phyloP scores from a whole-genome alignment of 805 yeast species.

The Kodamaea hsintzibuensis region DNA sequence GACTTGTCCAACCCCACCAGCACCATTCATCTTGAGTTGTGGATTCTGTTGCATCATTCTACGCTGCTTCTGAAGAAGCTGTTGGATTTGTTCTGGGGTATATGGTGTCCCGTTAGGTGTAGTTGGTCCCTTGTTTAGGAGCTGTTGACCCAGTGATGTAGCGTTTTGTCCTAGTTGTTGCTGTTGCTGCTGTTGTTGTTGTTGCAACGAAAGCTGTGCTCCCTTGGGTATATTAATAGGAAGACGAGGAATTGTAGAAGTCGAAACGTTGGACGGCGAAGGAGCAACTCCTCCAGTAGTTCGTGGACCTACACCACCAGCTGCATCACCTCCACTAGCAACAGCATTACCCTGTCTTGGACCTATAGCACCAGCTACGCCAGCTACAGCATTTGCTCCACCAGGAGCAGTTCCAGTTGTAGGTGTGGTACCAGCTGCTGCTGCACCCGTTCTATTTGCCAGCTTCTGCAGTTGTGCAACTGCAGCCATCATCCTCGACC shows the following conservation, averaged over 20 bases:
- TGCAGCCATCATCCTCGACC: constrained; percentile 44
- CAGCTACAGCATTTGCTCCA: neutral
- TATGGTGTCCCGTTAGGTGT: constrained; percentile 59
- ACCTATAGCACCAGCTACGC: neutral
- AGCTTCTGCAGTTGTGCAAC: constrained; percentile 34
- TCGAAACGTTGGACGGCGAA: neutral
- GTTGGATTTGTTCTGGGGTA: constrained; percentile 62
- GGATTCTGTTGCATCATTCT: constrained; percentile 42
- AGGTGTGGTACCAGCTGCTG: neutral
- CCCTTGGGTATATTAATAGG: neutral
- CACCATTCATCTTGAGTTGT: constrained; percentile 6
- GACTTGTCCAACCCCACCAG: constrained; percentile 1
- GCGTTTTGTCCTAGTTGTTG: constrained; percentile 5
- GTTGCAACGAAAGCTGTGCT: neutral
- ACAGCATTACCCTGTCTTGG: neutral
- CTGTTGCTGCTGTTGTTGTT: constrained; percentile 2
- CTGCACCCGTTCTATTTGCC: constrained; percentile 2
- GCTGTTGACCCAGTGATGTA: constrained; percentile 13
- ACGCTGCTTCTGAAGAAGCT: constrained; percentile 53
- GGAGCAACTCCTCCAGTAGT: neutral
- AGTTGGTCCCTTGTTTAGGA: constrained; percentile 35
- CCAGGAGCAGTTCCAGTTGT: neutral
- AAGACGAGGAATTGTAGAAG: neutral
- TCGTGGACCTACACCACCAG: neutral
- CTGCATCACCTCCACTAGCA: neutral